Conservation (phyloP, 1,284 basidiomycete genomes). For the Stygiomarasmius scandens region DNA sequence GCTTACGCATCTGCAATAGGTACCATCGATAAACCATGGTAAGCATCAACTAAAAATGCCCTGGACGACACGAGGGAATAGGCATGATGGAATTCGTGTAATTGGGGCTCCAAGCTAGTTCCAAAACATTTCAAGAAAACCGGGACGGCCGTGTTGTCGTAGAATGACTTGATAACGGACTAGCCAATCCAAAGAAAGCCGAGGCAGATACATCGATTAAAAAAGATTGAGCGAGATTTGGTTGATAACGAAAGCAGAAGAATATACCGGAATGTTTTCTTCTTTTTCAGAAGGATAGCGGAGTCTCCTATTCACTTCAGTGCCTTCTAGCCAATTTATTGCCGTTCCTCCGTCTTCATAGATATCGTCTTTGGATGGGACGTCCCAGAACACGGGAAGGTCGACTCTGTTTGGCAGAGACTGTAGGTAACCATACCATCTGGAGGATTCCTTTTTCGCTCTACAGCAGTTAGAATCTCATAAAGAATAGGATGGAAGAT, state of each 20-base stretch:
- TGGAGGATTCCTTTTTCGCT: constrained; percentile 46
- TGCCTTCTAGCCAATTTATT: constrained; percentile 49
- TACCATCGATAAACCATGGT: constrained; percentile 85
- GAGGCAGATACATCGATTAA: too few relatives aligned
- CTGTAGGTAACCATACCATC: constrained; percentile 70
- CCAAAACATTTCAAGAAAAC: constrained; percentile 33
- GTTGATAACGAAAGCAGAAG: background rate
- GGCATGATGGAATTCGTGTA: constrained; percentile 65
- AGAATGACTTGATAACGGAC: constrained; percentile 55
- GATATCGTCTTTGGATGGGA: constrained; percentile 22
- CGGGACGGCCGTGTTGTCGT: constrained; percentile 40
- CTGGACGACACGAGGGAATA: constrained; percentile 85
- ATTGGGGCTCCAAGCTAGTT: constrained; percentile 23
- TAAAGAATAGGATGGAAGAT: constrained; percentile 17
- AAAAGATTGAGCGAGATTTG: constrained; percentile 26
- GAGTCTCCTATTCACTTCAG: constrained; percentile 42
- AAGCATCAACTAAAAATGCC: constrained; percentile 86
- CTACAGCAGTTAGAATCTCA: constrained; percentile 29
- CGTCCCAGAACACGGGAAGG: constrained; percentile 68
- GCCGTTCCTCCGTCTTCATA: constrained; percentile 40
- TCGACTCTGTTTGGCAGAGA: constrained; percentile 61
- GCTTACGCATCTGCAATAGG: constrained; percentile 86
- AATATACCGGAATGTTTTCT: constrained; percentile 1
- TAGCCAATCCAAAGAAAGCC: too few relatives aligned
- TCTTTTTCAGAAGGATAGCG: constrained; percentile 12